Evolutionary conservation across 1,139 yeast species (phyloP).

Genomic region (Pneumocystis murina): DNA sequence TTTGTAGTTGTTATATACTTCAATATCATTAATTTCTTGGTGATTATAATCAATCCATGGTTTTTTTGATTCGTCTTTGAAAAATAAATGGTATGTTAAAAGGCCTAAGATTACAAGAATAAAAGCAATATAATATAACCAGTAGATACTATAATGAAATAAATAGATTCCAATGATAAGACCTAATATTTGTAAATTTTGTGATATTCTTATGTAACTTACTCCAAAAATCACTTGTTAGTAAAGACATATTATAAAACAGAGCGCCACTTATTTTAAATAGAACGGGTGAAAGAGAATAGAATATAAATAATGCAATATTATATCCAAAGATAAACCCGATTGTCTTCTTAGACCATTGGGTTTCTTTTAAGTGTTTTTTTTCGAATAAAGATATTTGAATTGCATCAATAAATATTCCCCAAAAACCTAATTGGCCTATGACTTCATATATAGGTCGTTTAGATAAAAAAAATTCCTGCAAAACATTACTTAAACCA

Average conservation of each 20-base stretch:
- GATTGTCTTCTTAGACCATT: slow-evolving; percentile 28
- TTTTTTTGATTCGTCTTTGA: slow-evolving; percentile 28
- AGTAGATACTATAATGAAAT: slow-evolving; percentile 30
- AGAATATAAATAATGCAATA: slow-evolving; percentile 26
- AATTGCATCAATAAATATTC: slow-evolving; percentile 29
- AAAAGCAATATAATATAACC: slow-evolving; percentile 34
- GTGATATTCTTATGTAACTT: not conserved
- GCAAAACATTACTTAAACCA: slow-evolving; percentile 30
- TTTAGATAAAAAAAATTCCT: slow-evolving; percentile 32
- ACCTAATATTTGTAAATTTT: slow-evolving; percentile 14
- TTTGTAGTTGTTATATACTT: slow-evolving; percentile 16
- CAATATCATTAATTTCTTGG: slow-evolving; percentile 28
- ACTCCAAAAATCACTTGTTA: slow-evolving; percentile 32
- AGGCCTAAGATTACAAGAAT: slow-evolving; percentile 30
- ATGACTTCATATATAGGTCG: slow-evolving; percentile 32
- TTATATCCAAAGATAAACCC: slow-evolving; percentile 33
- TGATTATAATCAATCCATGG: slow-evolving; percentile 32
- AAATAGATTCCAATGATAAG: slow-evolving; percentile 29
- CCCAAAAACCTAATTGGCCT: slow-evolving; percentile 31
- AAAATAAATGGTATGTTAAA: slow-evolving; percentile 27
- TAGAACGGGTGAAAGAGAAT: slow-evolving; percentile 29
- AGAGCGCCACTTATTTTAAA: slow-evolving; percentile 34
- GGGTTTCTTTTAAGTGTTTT: slow-evolving; percentile 23
- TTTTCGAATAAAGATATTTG: slow-evolving; percentile 32
- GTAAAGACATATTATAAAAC: slow-evolving; percentile 30